These are phyloP conservation scores for Trichosporon sp. DNA, from an alignment of 1,284 basidiomycete genomes.

Conservation along the genomic window DNA sequence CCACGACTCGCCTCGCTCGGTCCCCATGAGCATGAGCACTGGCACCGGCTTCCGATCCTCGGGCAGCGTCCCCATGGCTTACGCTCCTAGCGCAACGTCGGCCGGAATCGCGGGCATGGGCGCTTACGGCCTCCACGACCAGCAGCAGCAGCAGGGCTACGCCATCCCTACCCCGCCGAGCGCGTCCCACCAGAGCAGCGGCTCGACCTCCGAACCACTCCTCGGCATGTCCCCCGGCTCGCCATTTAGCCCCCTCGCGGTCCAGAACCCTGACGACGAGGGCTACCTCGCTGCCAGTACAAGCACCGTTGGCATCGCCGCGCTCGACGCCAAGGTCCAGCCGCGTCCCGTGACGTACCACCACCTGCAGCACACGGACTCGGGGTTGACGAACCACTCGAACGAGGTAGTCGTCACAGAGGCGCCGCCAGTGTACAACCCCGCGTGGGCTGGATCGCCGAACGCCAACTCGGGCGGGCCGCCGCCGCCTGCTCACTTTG, in stretches of 20 bases:
- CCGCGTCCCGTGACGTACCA: neutral
- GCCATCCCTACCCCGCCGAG: neutral
- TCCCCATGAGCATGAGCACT: neutral
- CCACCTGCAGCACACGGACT: slow-evolving; percentile 5
- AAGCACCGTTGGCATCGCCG: neutral
- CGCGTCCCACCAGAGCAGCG: neutral
- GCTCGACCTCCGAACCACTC: neutral
- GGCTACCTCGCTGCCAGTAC: neutral
- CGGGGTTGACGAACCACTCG: neutral
- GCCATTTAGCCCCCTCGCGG: neutral
- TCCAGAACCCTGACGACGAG: neutral
- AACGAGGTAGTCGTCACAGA: neutral
- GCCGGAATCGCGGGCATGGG: neutral
- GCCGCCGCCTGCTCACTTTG: too few relatives aligned
- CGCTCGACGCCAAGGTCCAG: slow-evolving; percentile 10
- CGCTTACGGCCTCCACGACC: neutral
- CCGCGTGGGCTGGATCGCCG: neutral
- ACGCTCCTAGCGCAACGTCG: neutral
- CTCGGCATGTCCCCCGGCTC: neutral
- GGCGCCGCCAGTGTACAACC: slow-evolving; percentile 13
- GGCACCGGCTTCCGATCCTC: neutral
- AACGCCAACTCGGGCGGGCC: neutral
- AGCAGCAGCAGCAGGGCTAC: neutral
- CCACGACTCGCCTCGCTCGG: neutral
- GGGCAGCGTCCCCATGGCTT: neutral